Evolutionary conservation across 2,329 filamentous ascomycete genomes (phyloP).

Genomic region (Akanthomyces uredinophilus): DNA sequence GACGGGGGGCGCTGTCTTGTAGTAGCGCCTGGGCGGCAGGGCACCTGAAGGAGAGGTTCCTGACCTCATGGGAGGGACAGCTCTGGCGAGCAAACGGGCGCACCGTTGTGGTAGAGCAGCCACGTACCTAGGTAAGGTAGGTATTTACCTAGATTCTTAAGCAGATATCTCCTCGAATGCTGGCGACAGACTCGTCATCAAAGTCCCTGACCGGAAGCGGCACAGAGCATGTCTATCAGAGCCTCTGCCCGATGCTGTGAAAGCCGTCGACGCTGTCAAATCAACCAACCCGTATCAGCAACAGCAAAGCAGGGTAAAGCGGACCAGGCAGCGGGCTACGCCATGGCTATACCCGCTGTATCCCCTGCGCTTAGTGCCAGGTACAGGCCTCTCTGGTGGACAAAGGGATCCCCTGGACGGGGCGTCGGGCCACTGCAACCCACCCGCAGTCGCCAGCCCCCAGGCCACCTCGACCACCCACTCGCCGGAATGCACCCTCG

Average conservation of each 20-base stretch:
- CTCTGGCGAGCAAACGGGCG: background rate
- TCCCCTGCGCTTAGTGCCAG: background rate
- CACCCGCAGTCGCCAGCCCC: background rate
- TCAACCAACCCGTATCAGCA: background rate
- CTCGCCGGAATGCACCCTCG: background rate
- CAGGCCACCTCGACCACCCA: background rate
- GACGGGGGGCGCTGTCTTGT: background rate
- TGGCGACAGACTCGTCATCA: no score
- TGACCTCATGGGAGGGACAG: background rate
- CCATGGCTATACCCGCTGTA: conserved; percentile 3
- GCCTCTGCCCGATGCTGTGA: background rate
- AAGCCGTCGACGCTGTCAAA: background rate
- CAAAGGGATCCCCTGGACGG: no score
- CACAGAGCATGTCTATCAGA: no score
- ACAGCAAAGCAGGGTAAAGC: no score
- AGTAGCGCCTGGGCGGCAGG: background rate
- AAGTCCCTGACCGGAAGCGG: no score
- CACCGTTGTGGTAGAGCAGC: no score
- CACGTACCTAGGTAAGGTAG: no score
- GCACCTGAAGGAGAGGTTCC: background rate
- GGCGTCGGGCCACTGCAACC: no score
- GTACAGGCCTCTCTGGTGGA: background rate
- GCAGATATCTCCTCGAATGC: no score
- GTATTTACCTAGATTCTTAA: no score
- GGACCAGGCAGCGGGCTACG: no score